phyloP scores from a whole-genome alignment of 805 yeast genomes.

The Scheffersomyces ergatensis region DNA sequence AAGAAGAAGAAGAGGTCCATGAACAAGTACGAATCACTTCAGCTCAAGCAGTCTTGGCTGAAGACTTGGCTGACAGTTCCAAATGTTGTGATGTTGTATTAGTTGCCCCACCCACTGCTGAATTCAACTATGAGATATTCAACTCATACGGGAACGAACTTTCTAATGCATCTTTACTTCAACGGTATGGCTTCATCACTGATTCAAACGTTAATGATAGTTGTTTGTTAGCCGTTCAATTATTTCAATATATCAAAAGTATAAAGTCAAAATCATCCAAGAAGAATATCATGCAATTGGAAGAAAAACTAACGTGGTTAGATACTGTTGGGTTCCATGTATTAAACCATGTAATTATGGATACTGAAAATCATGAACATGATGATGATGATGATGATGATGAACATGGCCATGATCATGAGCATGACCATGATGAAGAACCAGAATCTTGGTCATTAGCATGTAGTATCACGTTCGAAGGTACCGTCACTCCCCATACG shows the following conservation, averaged over 20 bases:
- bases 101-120: constrained; percentile 38
- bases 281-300: constrained; percentile 27
- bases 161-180: constrained; percentile 60
- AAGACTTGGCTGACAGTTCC: constrained; percentile 31
- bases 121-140: constrained; percentile 57
- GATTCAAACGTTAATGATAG: constrained; percentile 45
- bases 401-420: constrained; percentile 12
- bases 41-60: constrained; percentile 29
- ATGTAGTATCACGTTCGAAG: constrained; percentile 36
- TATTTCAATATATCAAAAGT: constrained; percentile 28
- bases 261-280: constrained; percentile 17
- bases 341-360: constrained; percentile 21
- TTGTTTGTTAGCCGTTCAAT: constrained; percentile 56
- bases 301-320: constrained; percentile 48
- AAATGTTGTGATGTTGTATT: constrained; percentile 72
- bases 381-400: constrained; percentile 9
- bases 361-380: constrained; percentile 6
- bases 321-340: constrained; percentile 42
- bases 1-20: constrained; percentile 8
- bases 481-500: constrained; percentile 44
- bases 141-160: constrained; percentile 78
- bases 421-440: constrained; percentile 11
- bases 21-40: constrained; percentile 3
- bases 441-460: constrained; percentile 44
- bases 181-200: constrained; percentile 79